Evolutionary conservation across 2,329 filamentous ascomycete genomes (phyloP), one percentile per base, ranked within the genome.

Genomic region (Clarireedia paspali): DNA sequence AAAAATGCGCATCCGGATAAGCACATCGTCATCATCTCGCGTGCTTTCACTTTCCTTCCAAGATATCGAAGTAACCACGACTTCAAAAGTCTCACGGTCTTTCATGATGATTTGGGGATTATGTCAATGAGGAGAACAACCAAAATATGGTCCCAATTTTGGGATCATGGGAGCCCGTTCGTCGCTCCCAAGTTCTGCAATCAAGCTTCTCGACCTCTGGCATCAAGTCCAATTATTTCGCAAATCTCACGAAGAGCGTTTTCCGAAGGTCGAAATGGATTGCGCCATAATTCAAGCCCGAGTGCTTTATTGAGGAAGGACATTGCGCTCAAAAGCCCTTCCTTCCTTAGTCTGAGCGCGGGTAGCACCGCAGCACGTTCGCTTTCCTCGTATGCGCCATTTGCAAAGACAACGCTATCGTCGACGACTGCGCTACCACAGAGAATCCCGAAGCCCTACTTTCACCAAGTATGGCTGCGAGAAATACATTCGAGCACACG

Each of bases 271-370:
- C 59, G 55, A 50, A 58, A 59, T 5, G 57, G 53, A 49, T 6
- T 47, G 56, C 67, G 67, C 68, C 69, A 62, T 59, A 69, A 47
- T 68, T 70, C 57, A 63, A 68, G 26, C 68, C 70, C 55, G 72
- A 76, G 65, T 20, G 52, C 45, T 48, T 52, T 57, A 12, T 70
- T 76, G 24, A 75, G 74, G 10, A 75, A 73, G 57, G 78, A 76
- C 63, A 79, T 80, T 64, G 76, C 78, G 36, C 81, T 79, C 1
- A 77, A 80, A 24, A 76, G 80, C 5, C 70, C 82, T 38, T 70
- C 83, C 26, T 74, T 82, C 15, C 66, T 81, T 50, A 75, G 78
- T 17, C 69, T 70, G 34, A 62, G 56, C 55, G 72, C 75, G 23
- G 71, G 69, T 36, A 64, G 71, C 3, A 69, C 71, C 3, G 48